Evolutionary conservation across 305 asterid genomes (phyloP).

Genomic region (Solanum aculeatissimum): DNA sequence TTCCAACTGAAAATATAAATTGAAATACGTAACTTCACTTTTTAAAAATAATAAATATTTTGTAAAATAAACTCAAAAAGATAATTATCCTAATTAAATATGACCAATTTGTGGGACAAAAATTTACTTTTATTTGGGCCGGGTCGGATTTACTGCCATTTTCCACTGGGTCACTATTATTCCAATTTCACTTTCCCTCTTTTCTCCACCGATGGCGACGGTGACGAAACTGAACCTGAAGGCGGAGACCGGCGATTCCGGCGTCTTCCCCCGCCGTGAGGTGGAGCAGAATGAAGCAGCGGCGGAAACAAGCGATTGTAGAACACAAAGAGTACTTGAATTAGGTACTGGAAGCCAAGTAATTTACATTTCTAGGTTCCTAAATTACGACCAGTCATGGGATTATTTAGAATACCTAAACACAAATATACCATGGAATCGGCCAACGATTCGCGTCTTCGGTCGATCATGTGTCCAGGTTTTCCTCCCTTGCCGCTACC

Average conservation of each 20-base stretch:
- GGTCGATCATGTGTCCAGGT: conserved; percentile 70
- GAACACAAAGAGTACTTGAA: conserved; percentile 20
- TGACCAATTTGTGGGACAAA: no score
- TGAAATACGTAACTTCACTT: no score
- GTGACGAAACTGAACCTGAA: background rate
- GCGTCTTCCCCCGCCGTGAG: background rate
- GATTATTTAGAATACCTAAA: conserved; percentile 55
- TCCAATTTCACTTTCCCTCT: background rate
- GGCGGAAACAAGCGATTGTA: background rate
- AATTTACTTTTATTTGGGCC: background rate
- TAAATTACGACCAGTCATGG: conserved; percentile 61
- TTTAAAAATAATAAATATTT: no score
- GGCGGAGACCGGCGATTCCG: background rate
- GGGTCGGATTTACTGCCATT: background rate
- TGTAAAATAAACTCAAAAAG: no score
- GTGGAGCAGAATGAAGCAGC: background rate
- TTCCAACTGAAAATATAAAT: no score
- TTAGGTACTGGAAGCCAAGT: conserved; percentile 67
- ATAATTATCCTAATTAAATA: no score
- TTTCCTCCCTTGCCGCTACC: background rate
- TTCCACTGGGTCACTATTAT: background rate
- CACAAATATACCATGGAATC: conserved; percentile 82
- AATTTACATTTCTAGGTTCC: conserved; percentile 43
- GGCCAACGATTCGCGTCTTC: conserved; percentile 86
- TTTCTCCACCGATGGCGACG: background rate